Percentiles rank a stretch among this genome's conserved stretches.
Conservation (phyloP, 2,329 filamentous ascomycete species). For the Ophiosphaerella herpotricha region DNA sequence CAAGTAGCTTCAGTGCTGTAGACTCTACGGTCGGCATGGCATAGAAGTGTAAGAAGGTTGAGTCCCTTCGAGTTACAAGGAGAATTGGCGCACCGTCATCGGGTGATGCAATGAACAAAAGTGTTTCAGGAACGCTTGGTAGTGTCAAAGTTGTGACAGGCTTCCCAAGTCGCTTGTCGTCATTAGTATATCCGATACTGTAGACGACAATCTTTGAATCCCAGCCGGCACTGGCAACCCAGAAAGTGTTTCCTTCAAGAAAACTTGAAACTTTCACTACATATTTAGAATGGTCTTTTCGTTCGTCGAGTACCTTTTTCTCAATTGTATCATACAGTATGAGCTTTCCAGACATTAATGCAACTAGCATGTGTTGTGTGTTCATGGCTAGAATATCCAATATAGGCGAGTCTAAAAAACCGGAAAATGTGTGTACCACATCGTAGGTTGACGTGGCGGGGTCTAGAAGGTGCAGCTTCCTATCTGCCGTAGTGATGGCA, state of each 20-base stretch:
- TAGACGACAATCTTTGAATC: constrained; percentile 63
- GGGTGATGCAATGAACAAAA: constrained; percentile 58
- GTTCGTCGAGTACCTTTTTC: constrained; percentile 50
- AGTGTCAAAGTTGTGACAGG: constrained; percentile 51
- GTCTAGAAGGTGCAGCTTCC: constrained; percentile 54
- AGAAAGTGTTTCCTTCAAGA: constrained; percentile 35
- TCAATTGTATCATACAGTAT: constrained; percentile 51
- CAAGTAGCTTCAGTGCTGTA: constrained; percentile 47
- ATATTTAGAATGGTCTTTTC: constrained; percentile 65
- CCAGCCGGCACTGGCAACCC: constrained; percentile 64
- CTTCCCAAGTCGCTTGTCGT: constrained; percentile 38
- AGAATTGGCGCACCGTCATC: constrained; percentile 54
- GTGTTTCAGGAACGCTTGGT: constrained; percentile 61
- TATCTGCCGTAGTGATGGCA: constrained; percentile 45
- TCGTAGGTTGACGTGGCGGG: constrained; percentile 35
- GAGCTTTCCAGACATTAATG: constrained; percentile 64
- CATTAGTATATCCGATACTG: constrained; percentile 32
- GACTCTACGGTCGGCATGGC: constrained; percentile 29
- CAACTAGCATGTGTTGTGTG: constrained; percentile 55
- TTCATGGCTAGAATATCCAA: constrained; percentile 55
- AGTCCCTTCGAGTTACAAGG: constrained; percentile 61
- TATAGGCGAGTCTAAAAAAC: constrained; percentile 58
- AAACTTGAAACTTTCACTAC: constrained; percentile 56
- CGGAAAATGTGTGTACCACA: constrained; percentile 44
- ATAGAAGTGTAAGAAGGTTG: constrained; percentile 64